These are phyloP conservation scores for Tylopilus intermedius DNA, from an alignment of 768 basidiomycete species.

Conservation along the genomic window DNA sequence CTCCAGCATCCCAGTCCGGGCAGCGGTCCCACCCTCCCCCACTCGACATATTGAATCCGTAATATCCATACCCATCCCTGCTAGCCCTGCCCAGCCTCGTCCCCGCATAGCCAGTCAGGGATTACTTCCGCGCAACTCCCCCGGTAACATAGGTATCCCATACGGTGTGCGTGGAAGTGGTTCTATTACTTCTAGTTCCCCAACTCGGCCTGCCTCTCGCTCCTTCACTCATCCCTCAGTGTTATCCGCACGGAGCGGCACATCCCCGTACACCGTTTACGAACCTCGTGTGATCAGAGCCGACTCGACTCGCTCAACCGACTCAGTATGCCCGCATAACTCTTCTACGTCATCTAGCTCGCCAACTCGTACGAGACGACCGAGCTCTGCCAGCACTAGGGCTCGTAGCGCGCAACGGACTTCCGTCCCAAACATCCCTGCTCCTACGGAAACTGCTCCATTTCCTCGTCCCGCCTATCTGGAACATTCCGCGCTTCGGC, in stretches of 20 bases:
- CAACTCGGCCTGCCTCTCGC: constrained; percentile 40
- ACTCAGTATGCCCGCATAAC: constrained; percentile 37
- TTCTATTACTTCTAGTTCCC: constrained; percentile 32
- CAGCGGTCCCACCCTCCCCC: constrained; percentile 40
- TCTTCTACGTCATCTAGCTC: constrained; percentile 38
- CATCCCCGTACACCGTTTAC: constrained; percentile 33
- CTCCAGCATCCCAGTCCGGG: constrained; percentile 61
- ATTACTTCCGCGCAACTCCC: constrained; percentile 23
- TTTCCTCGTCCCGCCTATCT: constrained; percentile 73
- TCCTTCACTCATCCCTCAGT: constrained; percentile 37
- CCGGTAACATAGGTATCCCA: constrained; percentile 34
- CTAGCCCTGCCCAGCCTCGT: constrained; percentile 35
- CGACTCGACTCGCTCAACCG: constrained; percentile 39
- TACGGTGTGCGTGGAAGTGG: constrained; percentile 36
- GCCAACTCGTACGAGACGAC: constrained; percentile 44
- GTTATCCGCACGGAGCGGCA: constrained; percentile 29
- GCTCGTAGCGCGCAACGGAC: constrained; percentile 22
- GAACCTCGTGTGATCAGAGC: constrained; percentile 71
- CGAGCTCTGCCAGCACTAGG: constrained; percentile 35
- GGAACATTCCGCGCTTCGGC: constrained; percentile 68
- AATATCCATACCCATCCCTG: constrained; percentile 55
- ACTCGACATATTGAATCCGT: constrained; percentile 60
- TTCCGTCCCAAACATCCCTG: constrained; percentile 27
- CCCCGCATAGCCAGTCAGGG: constrained; percentile 35
- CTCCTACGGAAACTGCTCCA: constrained; percentile 29